Evolutionary conservation across 176 grass and related monocot species (phyloP).

Genomic region (Musa troglodytarum): DNA sequence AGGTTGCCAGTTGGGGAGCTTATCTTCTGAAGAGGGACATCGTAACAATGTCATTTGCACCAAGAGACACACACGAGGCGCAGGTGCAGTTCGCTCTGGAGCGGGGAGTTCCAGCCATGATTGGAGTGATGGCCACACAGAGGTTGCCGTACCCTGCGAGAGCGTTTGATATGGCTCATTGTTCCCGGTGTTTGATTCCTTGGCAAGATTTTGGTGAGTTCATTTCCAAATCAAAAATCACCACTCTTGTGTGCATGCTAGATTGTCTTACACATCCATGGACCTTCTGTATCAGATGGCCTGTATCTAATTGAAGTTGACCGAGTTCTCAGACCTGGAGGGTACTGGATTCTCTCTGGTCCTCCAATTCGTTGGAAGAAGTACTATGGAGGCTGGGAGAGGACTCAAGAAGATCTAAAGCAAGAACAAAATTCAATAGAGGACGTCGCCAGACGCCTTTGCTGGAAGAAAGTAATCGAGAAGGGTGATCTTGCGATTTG

Average conservation of each 20-base stretch:
- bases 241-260: no score
- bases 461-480: constrained; percentile 12
- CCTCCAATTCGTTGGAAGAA: constrained; percentile 21
- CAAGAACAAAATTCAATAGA: constrained; percentile 9
- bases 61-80: constrained; percentile 12
- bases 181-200: constrained; percentile 1
- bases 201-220: constrained; percentile 6
- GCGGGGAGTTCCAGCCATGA: constrained; percentile 19
- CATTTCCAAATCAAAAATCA: neutral
- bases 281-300: constrained; percentile 5
- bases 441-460: neutral
- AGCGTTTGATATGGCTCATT: constrained; percentile 11
- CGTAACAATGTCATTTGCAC: constrained; percentile 16
- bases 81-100: constrained; percentile 21
- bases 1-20: constrained; percentile 21
- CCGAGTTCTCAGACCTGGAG: constrained; percentile 11
- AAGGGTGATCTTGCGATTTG: constrained; percentile 12
- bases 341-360: constrained; percentile 15
- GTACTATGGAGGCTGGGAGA: constrained; percentile 8
- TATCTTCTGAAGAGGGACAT: constrained; percentile 17
- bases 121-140: constrained; percentile 10
- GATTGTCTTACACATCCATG: neutral
- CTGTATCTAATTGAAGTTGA: constrained; percentile 6
- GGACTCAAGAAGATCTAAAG: constrained; percentile 16
- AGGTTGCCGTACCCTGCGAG: constrained; percentile 1